Evolutionary conservation across 2,329 filamentous ascomycete genomes (phyloP), one percentile per base, ranked within the genome.

Genomic region (Chaetoscypha palmicola): DNA sequence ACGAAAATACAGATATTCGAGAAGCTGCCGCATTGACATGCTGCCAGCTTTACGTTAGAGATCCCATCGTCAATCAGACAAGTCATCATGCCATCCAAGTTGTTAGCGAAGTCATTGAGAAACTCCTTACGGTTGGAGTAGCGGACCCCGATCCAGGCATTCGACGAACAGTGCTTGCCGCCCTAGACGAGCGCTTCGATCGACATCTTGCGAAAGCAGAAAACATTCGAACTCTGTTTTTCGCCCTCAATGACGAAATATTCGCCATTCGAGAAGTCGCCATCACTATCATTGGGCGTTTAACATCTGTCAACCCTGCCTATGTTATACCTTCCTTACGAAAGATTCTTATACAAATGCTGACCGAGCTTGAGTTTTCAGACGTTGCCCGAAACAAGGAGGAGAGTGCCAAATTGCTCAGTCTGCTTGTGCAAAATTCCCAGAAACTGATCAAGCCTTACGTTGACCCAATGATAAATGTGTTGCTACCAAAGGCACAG

Each of bases 61-160:
- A 99, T 62, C 92, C 92, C 0, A 97, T 98, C 53, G 89, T 98
- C 58, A 92, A 95, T 58, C 92, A 99, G 67, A 96, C 91, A 5
- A 97, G 92, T 62, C 87, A 91, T 53, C 92, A 98, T 63, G 91
- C 92, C 1, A 86, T 97, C 31, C 89, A 96, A 62, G 92, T 98
- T 21, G 94, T 99, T 35, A 87, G 91, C 43, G 92, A 98, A 62
- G 92, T 99, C 23, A 95, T 99, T 46, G 90, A 97, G 66, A 96
- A 92, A 61, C 77, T 99, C 1, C 72, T 98, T 49, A 96, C 91
- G 0, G 90, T 97, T 30, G 91, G 89, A 38, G 87, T 98, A 21
- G 92, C 91, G 11, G 92, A 99, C 60, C 81, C 84, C 1, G 88
- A 96, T 55, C 77, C 89, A 11, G 85, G 85, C 54, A 99, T 98